phyloP scores from a whole-genome alignment of 768 basidiomycete species.

The Hygrocybe coccinea region DNA sequence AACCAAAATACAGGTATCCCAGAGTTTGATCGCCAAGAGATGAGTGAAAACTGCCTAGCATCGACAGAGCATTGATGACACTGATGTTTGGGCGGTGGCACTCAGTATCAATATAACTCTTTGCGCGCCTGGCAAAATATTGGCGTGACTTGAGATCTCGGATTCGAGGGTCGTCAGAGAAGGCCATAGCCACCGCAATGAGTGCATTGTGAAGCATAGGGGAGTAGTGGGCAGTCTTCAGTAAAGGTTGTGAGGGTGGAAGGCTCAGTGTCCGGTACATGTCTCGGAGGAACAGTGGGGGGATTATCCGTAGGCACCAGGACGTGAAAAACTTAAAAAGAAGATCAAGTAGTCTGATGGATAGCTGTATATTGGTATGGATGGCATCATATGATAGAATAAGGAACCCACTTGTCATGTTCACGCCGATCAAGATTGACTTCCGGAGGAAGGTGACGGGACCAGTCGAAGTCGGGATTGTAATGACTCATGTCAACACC shows the following conservation, averaged over 20 bases:
- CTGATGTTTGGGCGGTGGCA: conserved; percentile 44
- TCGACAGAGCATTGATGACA: conserved; percentile 41
- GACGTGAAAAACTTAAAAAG: conserved; percentile 47
- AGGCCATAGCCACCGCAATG: conserved; percentile 41
- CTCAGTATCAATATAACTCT: conserved; percentile 42
- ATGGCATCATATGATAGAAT: background rate
- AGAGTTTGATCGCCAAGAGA: conserved; percentile 45
- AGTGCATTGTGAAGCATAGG: conserved; percentile 70
- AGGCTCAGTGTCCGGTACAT: conserved; percentile 40
- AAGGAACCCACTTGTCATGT: conserved; percentile 38
- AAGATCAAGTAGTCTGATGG: conserved; percentile 39
- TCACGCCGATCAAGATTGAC: conserved; percentile 41
- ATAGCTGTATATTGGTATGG: background rate
- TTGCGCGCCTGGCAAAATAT: conserved; percentile 40
- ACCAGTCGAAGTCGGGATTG: conserved; percentile 48
- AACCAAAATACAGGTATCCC: conserved; percentile 47
- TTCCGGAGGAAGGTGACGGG: conserved; percentile 40
- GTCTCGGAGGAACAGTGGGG: conserved; percentile 47
- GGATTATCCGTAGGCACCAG: conserved; percentile 48
- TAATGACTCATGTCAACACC: conserved; percentile 35
- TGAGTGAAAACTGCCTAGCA: conserved; percentile 43
- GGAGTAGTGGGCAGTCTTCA: conserved; percentile 57
- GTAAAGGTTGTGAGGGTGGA: conserved; percentile 34
- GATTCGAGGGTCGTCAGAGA: conserved; percentile 42
- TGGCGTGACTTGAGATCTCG: conserved; percentile 40